Base-by-base conservation (phyloP, 2,329 filamentous ascomycete genomes). In the Colletotrichum sp. region DNA sequence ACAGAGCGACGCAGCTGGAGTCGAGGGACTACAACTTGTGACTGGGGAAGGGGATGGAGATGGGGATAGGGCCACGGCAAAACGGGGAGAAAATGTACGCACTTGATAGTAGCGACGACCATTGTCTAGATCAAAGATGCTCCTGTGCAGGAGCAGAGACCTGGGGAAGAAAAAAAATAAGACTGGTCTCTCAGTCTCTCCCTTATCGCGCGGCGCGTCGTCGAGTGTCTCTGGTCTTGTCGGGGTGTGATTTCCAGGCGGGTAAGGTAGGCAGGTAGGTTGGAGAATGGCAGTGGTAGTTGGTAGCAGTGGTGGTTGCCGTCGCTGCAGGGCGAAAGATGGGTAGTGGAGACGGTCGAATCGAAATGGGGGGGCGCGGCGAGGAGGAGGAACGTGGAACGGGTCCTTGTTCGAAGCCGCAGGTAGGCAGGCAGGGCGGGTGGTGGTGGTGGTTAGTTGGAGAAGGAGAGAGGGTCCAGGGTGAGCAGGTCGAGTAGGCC, bases 81-180 rank as follows among this genome's bases (percentile, higher is more conserved):
- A 84, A 71, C 49, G 39, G 66, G 6, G 28, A 77, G 78, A 75
- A 68, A 78, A 77, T 78, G 63, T 77, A 87, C 90, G 83, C 86
- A 92, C 90, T 92, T 92, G 86, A 92, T 92, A 81, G 90, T 92
- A 88, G 90, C 90, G 85, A 92, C 90, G 82, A 91, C 90, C 88
- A 91, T 90, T 84, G 87, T 90, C 85, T 82, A 85, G 80, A 81
- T 83, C 81, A 81, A 79, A 80, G 80, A 79, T 79, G 83, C 85
- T 85, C 83, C 84, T 83, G 78, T 76, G 79, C 72, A 82, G 84
- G 85, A 85, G 84, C 82, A 81, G 78, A 79, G 75, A 76, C 71
- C 75, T 67, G 49, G 72, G 62, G 71, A 78, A 77, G 73, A 78
- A 68, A 72, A 75, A 44, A 39, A 59, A 30, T 57, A 60, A 74